Conservation (phyloP, 1,284 basidiomycete genomes). For the Moesziomyces globuligerus region DNA sequence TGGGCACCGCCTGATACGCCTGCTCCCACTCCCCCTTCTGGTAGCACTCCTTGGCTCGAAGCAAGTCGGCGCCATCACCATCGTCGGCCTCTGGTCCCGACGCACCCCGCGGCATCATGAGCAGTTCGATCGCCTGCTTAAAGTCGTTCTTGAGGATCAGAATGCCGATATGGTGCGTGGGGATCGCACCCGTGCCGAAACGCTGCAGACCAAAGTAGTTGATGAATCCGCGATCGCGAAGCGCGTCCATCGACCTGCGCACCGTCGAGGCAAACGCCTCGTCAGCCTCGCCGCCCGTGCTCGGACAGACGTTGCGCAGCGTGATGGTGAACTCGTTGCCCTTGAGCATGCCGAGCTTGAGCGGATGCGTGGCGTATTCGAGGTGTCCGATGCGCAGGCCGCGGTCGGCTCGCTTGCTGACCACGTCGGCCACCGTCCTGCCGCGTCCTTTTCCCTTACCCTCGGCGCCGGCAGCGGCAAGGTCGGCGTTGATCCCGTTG, state of each 20-base stretch:
- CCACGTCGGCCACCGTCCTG: conserved; percentile 35
- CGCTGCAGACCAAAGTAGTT: conserved; percentile 99
- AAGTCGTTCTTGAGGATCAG: conserved; percentile 85
- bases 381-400: conserved; percentile 90
- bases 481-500: conserved; percentile 67
- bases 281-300: conserved; percentile 4
- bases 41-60: conserved; percentile 44
- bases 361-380: conserved; percentile 79
- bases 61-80: conserved; percentile 36
- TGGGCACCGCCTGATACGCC: conserved; percentile 86
- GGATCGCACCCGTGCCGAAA: conserved; percentile 94
- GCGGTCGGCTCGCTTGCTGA: conserved; percentile 65
- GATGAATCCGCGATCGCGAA: conserved; percentile 89
- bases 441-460: conserved; percentile 31
- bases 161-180: conserved; percentile 92
- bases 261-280: conserved; percentile 69
- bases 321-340: conserved; percentile 97
- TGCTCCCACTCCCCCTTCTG: conserved; percentile 64
- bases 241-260: conserved; percentile 79
- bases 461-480: background rate
- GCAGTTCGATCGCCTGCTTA: conserved; percentile 45
- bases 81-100: conserved; percentile 26
- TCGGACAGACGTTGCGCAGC: conserved; percentile 75
- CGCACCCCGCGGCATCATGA: conserved; percentile 41
- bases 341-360: conserved; percentile 93